phyloP scores from a whole-genome alignment of 2,329 filamentous ascomycete genomes.

The Coniella lustricola region DNA sequence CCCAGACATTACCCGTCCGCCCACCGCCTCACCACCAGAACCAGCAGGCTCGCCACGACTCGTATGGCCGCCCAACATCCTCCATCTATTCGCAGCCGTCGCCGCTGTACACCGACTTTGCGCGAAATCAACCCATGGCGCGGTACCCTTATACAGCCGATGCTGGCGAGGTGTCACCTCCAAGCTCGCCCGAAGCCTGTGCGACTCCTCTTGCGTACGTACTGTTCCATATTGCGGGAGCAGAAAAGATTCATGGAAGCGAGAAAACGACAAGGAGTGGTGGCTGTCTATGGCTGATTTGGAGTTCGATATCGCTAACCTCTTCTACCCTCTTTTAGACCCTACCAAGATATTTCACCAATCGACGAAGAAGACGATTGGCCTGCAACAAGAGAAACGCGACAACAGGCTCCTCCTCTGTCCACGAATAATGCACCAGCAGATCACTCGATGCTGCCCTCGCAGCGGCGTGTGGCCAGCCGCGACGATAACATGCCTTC shows the following conservation, averaged over 20 bases:
- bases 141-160: constrained; percentile 9
- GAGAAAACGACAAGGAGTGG: no score
- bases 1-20: constrained; percentile 1
- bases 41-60: constrained; percentile 1
- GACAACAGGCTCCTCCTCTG: constrained; percentile 22
- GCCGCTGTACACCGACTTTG: constrained; percentile 29
- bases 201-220: constrained; percentile 36
- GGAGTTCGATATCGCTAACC: constrained; percentile 14
- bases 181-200: constrained; percentile 47
- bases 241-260: no score
- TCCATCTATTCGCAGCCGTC: constrained; percentile 56
- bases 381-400: constrained; percentile 17
- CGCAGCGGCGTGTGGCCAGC: constrained; percentile 8
- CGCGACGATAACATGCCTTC: constrained; percentile 6
- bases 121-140: constrained; percentile 19
- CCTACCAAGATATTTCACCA: constrained; percentile 41
- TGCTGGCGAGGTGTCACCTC: constrained; percentile 42
- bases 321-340: constrained; percentile 1
- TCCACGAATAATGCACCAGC: neutral
- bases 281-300: no score
- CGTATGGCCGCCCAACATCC: constrained; percentile 39
- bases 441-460: constrained; percentile 11
- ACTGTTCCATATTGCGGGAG: neutral
- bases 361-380: constrained; percentile 36
- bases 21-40: constrained; percentile 1